phyloP scores from a whole-genome alignment of 192 early-diverging fungal species.

The Spinellus fusiger region DNA sequence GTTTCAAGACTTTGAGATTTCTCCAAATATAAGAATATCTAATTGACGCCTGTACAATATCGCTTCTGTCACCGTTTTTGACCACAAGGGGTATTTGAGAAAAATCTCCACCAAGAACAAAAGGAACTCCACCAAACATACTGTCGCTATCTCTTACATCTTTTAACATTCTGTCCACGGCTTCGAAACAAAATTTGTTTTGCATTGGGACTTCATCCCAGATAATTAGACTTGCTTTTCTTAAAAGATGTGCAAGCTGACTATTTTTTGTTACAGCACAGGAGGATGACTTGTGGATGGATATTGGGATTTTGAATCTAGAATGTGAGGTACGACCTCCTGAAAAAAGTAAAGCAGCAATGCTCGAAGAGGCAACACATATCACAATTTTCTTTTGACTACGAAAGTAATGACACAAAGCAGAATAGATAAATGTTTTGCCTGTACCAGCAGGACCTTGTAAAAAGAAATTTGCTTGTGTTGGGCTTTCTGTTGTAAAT shows the following conservation, averaged over 20 bases:
- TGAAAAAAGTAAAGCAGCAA: not conserved
- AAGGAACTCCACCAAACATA: not conserved
- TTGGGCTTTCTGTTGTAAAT: too few relatives aligned
- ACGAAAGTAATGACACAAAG: too few relatives aligned
- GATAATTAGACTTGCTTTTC: not conserved
- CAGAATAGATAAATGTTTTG: too few relatives aligned
- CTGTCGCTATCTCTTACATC: not conserved
- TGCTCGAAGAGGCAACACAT: not conserved
- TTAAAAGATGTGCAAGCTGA: not conserved
- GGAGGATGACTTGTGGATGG: not conserved
- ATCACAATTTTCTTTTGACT: too few relatives aligned
- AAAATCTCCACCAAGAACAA: not conserved
- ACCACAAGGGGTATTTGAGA: not conserved
- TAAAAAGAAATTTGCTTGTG: not conserved
- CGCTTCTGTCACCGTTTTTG: not conserved
- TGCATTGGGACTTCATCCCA: not conserved
- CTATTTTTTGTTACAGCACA: not conserved
- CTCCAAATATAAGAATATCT: not conserved
- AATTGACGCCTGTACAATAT: not conserved
- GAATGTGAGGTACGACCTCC: not conserved
- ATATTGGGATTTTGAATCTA: not conserved
- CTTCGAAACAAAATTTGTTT: not conserved
- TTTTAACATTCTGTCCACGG: not conserved
- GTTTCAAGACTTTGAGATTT: not conserved
- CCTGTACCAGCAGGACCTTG: too few relatives aligned